Percentiles rank a stretch among this genome's conserved stretches.
These are phyloP conservation scores for Tuber melanosporum DNA, from an alignment of 495 filamentous ascomycete genomes.

Conservation along the genomic window DNA sequence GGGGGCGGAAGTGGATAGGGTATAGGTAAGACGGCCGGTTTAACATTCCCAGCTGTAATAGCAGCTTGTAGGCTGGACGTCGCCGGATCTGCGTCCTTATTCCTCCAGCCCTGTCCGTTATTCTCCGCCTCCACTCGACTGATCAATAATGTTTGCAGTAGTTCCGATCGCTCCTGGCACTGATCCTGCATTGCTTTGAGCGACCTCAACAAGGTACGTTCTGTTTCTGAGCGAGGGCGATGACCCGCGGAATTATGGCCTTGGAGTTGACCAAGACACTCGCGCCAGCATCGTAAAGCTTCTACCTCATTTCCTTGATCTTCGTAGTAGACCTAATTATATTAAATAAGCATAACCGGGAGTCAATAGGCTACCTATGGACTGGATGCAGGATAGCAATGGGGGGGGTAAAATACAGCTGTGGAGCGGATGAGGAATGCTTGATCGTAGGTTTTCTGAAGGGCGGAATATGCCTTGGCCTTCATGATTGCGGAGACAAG, in stretches of 20 bases:
- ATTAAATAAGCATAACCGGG: conserved; percentile 12
- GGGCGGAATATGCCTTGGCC: conserved; percentile 65
- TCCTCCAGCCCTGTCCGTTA: conserved; percentile 37
- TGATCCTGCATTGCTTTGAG: conserved; percentile 77
- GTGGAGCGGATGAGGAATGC: conserved; percentile 90
- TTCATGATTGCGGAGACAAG: conserved; percentile 58
- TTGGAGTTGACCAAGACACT: conserved; percentile 83
- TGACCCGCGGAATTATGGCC: conserved; percentile 77
- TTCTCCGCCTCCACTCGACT: conserved; percentile 59
- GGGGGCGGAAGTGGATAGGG: conserved; percentile 61
- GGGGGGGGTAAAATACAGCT: conserved; percentile 52
- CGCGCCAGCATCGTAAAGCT: conserved; percentile 85
- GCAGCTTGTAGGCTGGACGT: neutral
- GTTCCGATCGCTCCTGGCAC: conserved; percentile 86
- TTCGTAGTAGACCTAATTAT: conserved; percentile 36
- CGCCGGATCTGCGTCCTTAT: neutral
- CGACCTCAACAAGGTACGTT: conserved; percentile 73
- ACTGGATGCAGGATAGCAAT: neutral
- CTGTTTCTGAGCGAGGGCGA: conserved; percentile 72
- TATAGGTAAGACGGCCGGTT: conserved; percentile 16
- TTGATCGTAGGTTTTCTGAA: conserved; percentile 98
- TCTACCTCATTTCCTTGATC: conserved; percentile 82
- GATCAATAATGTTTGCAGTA: conserved; percentile 71
- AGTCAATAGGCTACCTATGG: neutral
- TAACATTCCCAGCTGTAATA: neutral